Percentiles rank a stretch among this genome's conserved stretches.
phyloP scores from a whole-genome alignment of 2,329 filamentous ascomycete genomes.

The Ophiocordyceps camponoti-floridani region DNA sequence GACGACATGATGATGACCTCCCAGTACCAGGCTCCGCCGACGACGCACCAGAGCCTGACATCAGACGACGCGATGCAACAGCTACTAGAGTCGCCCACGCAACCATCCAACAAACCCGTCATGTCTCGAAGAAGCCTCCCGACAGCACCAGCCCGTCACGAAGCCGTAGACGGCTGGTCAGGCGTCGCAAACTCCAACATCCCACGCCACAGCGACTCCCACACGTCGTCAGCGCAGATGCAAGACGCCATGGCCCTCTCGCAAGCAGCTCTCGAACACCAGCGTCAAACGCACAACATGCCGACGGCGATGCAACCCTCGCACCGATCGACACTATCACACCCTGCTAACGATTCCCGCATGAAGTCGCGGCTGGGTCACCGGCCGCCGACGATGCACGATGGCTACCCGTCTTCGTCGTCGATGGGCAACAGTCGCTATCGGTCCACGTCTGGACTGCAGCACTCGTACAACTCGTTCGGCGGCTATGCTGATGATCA shows the following conservation, averaged over 20 bases:
- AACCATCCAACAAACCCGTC: neutral
- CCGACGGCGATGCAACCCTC: conserved; percentile 10
- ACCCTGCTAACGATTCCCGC: conserved; percentile 8
- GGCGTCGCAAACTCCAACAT: neutral
- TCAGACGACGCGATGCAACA: neutral
- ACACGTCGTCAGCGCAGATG: neutral
- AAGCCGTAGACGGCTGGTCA: neutral
- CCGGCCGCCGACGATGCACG: neutral
- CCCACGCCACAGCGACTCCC: neutral
- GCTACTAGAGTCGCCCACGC: neutral
- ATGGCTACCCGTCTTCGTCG: neutral
- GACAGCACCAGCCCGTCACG: neutral
- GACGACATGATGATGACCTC: conserved; percentile 5
- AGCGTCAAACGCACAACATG: conserved; percentile 9
- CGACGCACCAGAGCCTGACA: neutral
- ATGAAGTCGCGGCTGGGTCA: conserved; percentile 17
- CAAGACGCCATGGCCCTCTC: conserved; percentile 2
- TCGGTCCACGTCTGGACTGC: neutral
- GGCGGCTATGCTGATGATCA: conserved; percentile 5
- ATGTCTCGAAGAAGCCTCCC: neutral
- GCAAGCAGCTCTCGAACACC: conserved; percentile 7
- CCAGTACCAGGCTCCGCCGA: conserved; percentile 5
- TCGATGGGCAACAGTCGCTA: neutral
- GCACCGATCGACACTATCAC: conserved; percentile 13
- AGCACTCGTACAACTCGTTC: conserved; percentile 6